phyloP scores from a whole-genome alignment of 176 grass and related monocot species.

The Triticum monococcum region DNA sequence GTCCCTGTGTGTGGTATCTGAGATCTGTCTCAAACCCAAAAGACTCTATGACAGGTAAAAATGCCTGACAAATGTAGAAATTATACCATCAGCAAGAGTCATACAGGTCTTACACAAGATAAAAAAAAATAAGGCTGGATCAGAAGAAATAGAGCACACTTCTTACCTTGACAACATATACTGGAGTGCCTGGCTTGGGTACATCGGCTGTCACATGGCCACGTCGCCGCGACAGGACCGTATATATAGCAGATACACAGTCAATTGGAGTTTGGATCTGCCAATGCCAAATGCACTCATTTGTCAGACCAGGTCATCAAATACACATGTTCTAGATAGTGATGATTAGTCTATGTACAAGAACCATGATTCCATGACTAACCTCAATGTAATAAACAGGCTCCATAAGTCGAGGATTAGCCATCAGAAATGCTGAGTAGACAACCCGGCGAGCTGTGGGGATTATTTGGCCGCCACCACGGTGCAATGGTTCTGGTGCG shows the following conservation, averaged over 20 bases:
- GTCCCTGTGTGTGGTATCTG: constrained; percentile 94
- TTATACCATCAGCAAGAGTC: constrained; percentile 14
- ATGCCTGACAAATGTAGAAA: constrained; percentile 54
- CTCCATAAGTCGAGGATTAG: constrained; percentile 95
- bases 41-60: constrained; percentile 95
- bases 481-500: constrained; percentile 84
- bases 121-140: constrained; percentile 2
- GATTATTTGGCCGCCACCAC: constrained; percentile 98
- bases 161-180: constrained; percentile 86
- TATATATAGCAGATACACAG: constrained; percentile 97
- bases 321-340: background rate
- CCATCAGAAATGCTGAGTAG: constrained; percentile 98
- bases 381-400: constrained; percentile 99
- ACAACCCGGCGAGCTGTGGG: constrained; percentile 92
- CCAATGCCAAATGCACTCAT: constrained; percentile 23
- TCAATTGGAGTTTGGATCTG: constrained; percentile 99
- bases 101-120: background rate
- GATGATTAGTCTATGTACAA: background rate
- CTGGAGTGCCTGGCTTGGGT: constrained; percentile 89
- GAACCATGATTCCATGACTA: background rate
- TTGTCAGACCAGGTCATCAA: constrained; percentile 19
- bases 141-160: constrained; percentile 6
- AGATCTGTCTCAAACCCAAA: constrained; percentile 99
- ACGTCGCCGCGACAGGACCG: constrained; percentile 79
- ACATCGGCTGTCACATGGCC: constrained; percentile 97